phyloP scores from a whole-genome alignment of 2,329 filamentous ascomycete genomes.

The Botrytis aclada region DNA sequence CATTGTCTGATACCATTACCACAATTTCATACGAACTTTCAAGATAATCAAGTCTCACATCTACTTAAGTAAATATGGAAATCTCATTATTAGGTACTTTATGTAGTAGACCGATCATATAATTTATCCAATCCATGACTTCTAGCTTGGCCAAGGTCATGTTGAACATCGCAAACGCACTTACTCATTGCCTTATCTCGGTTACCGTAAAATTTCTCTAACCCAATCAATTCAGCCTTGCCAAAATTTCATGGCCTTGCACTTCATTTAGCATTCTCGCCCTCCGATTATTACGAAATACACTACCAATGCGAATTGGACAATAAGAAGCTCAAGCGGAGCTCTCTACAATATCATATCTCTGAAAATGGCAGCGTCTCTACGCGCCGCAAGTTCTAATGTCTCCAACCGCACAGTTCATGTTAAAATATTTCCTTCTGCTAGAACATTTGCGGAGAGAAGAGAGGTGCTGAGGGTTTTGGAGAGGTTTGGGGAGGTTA shows the following conservation, averaged over 20 bases:
- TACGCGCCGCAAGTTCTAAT: slow-evolving; percentile 9
- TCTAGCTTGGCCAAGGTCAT: neutral
- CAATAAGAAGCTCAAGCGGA: neutral
- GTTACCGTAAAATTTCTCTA: neutral
- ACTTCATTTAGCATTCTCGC: neutral
- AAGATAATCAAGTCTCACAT: neutral
- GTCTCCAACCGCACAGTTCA: slow-evolving; percentile 33
- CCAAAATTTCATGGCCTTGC: neutral
- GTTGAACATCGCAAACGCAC: neutral
- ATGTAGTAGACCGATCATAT: neutral
- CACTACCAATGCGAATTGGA: neutral
- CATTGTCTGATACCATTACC: neutral
- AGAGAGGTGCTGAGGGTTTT: slow-evolving; percentile 37
- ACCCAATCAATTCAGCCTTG: neutral
- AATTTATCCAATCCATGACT: neutral
- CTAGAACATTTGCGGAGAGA: slow-evolving; percentile 35
- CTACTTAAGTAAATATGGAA: neutral
- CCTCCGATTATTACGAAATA: neutral
- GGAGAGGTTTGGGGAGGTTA: slow-evolving; percentile 37
- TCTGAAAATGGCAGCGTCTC: neutral
- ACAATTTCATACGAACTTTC: neutral
- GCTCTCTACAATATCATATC: neutral
- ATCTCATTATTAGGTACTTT: neutral
- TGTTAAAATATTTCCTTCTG: slow-evolving; percentile 35
- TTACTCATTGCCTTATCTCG: neutral